Evolutionary conservation across 768 basidiomycete genomes (phyloP).

Genomic region (Mycena latifolia): DNA sequence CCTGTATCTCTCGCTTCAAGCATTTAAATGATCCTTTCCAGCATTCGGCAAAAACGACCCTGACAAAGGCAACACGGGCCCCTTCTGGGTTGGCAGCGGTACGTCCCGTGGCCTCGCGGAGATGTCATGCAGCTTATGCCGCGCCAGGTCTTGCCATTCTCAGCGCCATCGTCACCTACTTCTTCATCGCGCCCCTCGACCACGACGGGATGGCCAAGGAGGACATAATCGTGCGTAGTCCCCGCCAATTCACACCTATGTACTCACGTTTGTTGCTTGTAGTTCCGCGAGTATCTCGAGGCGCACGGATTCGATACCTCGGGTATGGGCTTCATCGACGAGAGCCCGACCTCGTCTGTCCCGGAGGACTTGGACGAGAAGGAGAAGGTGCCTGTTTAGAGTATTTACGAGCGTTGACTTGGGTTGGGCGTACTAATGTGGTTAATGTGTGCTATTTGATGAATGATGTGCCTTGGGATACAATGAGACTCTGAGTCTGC

Average conservation of each 20-base stretch:
- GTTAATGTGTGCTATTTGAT: slow-evolving; percentile 4
- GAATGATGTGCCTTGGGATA: slow-evolving; percentile 1
- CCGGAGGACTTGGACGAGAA: slow-evolving; percentile 32
- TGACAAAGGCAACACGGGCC: slow-evolving; percentile 78
- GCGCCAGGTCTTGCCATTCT: slow-evolving; percentile 74
- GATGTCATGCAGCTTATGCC: slow-evolving; percentile 19
- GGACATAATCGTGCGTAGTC: slow-evolving; percentile 67
- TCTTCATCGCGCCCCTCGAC: slow-evolving; percentile 80
- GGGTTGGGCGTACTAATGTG: not conserved
- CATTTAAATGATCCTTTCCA: slow-evolving; percentile 37
- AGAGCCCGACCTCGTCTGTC: slow-evolving; percentile 7
- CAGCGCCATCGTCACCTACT: slow-evolving; percentile 78
- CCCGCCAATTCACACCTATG: not conserved
- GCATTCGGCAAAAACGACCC: slow-evolving; percentile 69
- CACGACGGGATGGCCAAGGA: slow-evolving; percentile 86
- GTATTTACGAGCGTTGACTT: not conserved
- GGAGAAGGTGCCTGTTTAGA: slow-evolving; percentile 20
- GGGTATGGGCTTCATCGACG: slow-evolving; percentile 69
- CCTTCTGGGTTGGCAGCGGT: slow-evolving; percentile 91
- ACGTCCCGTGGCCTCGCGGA: slow-evolving; percentile 23
- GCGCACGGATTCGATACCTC: slow-evolving; percentile 83
- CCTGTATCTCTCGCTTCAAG: not conserved
- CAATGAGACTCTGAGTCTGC: too few relatives aligned
- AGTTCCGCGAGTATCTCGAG: slow-evolving; percentile 89
- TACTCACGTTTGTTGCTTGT: too few relatives aligned